Evolutionary conservation across 1,139 yeast genomes (phyloP).

Genomic region (Blastobotrys illinoisensis): DNA sequence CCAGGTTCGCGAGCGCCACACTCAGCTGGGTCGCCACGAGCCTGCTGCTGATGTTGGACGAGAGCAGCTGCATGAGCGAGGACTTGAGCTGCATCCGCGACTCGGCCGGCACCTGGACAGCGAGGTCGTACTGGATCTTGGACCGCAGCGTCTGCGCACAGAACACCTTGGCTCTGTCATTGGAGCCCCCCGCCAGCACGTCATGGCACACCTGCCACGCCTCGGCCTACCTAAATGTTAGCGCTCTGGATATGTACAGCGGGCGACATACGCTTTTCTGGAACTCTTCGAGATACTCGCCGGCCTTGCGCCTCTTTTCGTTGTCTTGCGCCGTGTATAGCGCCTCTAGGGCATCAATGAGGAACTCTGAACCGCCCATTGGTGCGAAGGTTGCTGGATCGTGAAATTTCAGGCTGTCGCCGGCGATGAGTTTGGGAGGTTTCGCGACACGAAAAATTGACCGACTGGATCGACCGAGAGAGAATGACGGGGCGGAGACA

Average conservation of each 20-base stretch:
- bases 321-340: conserved; percentile 54
- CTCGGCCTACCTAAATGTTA: conserved; percentile 24
- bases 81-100: conserved; percentile 53
- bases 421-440: background rate
- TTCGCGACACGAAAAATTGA: background rate
- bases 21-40: conserved; percentile 74
- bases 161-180: conserved; percentile 56
- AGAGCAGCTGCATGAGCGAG: conserved; percentile 53
- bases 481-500: conserved; percentile 23
- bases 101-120: conserved; percentile 57
- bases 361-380: background rate
- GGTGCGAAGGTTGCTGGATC: background rate
- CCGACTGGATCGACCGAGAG: background rate
- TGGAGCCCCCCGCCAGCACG: conserved; percentile 24
- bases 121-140: conserved; percentile 66
- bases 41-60: conserved; percentile 42
- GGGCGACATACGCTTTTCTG: conserved; percentile 61
- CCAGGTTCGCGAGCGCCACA: conserved; percentile 73
- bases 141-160: conserved; percentile 88
- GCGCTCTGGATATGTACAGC: background rate
- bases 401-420: background rate
- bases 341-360: conserved; percentile 39
- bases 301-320: conserved; percentile 53
- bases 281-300: conserved; percentile 65
- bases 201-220: conserved; percentile 38